A percentile compares a stretch with the other conserved stretches of the same genome.
These are phyloP conservation scores for Coelastrella sp. DNA, from an alignment of 139 green algal species.

Conservation along the genomic window DNA sequence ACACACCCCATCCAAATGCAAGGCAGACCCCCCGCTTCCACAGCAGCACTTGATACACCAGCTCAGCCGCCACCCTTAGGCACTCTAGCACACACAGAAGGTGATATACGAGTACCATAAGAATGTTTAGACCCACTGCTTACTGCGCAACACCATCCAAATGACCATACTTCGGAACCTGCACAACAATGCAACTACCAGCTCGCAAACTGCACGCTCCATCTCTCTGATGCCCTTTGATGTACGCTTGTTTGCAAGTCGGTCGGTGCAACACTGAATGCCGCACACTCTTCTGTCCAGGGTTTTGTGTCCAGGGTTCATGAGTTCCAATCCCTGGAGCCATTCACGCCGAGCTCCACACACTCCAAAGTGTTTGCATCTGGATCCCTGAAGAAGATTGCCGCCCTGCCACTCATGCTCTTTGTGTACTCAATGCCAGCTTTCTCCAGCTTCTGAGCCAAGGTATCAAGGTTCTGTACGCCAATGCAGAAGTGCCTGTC, in stretches of 20 bases:
- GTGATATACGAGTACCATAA: neutral
- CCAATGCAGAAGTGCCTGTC: conserved; percentile 87
- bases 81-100: neutral
- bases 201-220: too few relatives aligned
- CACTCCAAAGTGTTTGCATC: conserved; percentile 82
- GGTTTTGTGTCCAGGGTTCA: neutral
- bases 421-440: conserved; percentile 80
- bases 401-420: conserved; percentile 81
- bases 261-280: too few relatives aligned
- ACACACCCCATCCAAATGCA: too few relatives aligned
- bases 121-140: neutral
- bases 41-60: too few relatives aligned
- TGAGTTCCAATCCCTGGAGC: neutral
- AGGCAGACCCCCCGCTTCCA: too few relatives aligned
- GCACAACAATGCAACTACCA: too few relatives aligned
- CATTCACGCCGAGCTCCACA: conserved; percentile 61
- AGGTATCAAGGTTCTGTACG: conserved; percentile 71
- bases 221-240: too few relatives aligned
- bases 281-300: too few relatives aligned
- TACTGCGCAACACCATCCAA: too few relatives aligned
- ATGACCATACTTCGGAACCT: too few relatives aligned
- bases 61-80: neutral
- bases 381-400: conserved; percentile 94
- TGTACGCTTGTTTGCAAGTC: too few relatives aligned
- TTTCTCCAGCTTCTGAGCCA: conserved; percentile 76